phyloP scores from a whole-genome alignment of 805 yeast species.

The Candida tibetensis region DNA sequence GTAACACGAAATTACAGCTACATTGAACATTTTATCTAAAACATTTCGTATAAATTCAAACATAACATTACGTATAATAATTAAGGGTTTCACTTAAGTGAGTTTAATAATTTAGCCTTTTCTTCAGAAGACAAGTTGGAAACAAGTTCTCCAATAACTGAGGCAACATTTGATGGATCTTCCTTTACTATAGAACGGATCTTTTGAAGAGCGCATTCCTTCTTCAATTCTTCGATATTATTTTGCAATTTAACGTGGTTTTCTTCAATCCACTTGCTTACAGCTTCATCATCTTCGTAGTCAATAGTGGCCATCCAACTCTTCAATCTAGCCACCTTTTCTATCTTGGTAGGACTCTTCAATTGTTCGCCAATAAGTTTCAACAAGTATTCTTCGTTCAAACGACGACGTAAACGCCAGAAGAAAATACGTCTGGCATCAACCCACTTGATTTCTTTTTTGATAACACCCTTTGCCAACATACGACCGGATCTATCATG shows the following conservation, averaged over 20 bases:
- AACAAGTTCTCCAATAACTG: slow-evolving; percentile 36
- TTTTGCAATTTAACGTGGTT: slow-evolving; percentile 63
- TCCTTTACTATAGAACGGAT: slow-evolving; percentile 51
- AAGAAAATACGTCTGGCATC: slow-evolving; percentile 93
- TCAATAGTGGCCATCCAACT: slow-evolving; percentile 81
- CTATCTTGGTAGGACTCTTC: slow-evolving; percentile 60
- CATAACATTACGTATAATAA: slow-evolving; percentile 2
- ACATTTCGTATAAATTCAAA: too few relatives aligned
- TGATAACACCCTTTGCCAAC: slow-evolving; percentile 90
- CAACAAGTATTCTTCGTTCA: slow-evolving; percentile 86
- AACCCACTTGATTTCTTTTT: slow-evolving; percentile 80
- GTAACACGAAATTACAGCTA: neutral
- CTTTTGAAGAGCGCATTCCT: slow-evolving; percentile 63
- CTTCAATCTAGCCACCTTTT: slow-evolving; percentile 81
- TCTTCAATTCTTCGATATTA: slow-evolving; percentile 59
- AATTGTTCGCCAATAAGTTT: slow-evolving; percentile 67
- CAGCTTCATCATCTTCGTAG: slow-evolving; percentile 68
- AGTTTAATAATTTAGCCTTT: slow-evolving; percentile 24
- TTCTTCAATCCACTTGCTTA: slow-evolving; percentile 82
- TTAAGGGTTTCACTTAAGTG: slow-evolving; percentile 13
- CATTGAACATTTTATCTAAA: too few relatives aligned
- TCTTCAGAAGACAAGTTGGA: slow-evolving; percentile 35
- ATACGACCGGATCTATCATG: slow-evolving; percentile 98
- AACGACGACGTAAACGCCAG: slow-evolving; percentile 97
- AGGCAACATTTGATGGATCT: slow-evolving; percentile 28